phyloP scores from a whole-genome alignment of 768 basidiomycete genomes.

The Agrocybe pediades region DNA sequence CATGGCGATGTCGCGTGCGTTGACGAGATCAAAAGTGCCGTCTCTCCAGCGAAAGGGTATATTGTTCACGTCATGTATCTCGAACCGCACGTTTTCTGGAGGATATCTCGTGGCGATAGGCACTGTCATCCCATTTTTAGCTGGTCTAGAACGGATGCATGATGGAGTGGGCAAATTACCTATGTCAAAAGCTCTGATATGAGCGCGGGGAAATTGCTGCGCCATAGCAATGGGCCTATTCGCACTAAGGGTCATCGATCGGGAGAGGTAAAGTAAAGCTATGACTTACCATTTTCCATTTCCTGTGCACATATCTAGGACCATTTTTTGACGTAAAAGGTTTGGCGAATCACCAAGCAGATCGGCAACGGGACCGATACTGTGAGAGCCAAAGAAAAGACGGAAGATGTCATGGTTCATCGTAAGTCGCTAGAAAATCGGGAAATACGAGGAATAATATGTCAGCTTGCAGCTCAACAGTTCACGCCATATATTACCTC shows the following conservation, averaged over 20 bases:
- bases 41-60: constrained; percentile 49
- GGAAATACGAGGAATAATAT: not conserved
- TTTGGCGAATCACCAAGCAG: constrained; percentile 41
- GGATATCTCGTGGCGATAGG: constrained; percentile 73
- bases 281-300: constrained; percentile 67
- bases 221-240: constrained; percentile 79
- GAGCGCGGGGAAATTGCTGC: constrained; percentile 58
- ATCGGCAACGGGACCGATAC: constrained; percentile 59
- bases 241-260: constrained; percentile 16
- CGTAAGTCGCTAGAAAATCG: constrained; percentile 48
- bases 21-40: constrained; percentile 65
- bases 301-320: constrained; percentile 78
- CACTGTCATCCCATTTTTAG: constrained; percentile 37
- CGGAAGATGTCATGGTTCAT: constrained; percentile 50
- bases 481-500: constrained; percentile 39
- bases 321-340: constrained; percentile 56
- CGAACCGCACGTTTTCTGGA: constrained; percentile 60
- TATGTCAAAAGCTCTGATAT: constrained; percentile 75
- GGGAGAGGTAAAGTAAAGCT: constrained; percentile 12
- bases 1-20: constrained; percentile 61
- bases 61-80: constrained; percentile 67
- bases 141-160: constrained; percentile 1
- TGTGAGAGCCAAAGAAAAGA: constrained; percentile 55
- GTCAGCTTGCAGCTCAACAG: not conserved
- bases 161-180: constrained; percentile 40